Base-by-base conservation (phyloP, 108 stramenopile genomes). In the Pelagomonas calceolata region DNA sequence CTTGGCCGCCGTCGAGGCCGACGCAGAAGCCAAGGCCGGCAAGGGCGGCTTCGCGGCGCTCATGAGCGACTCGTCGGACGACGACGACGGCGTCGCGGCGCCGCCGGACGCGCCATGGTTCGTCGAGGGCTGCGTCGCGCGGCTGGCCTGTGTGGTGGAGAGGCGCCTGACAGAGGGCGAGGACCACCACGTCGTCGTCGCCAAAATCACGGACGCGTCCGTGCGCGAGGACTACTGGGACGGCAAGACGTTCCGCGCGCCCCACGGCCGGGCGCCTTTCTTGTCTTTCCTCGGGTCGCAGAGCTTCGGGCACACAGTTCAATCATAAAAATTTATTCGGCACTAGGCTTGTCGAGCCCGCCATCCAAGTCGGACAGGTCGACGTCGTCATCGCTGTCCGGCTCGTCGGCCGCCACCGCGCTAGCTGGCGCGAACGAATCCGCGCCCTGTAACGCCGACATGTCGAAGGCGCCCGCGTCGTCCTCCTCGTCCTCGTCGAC, bases 401-500 rank as follows among this genome's bases (percentile, higher is more conserved):
- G 51, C 51, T 60, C 51, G 21, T 60, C 51, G 51, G 3, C 51
- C 21, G 3, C 71, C 17, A 4, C 73, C 67, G 66, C 66, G 30
- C 12, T 1, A 0, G 35, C 73, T n/a, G n/a, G n/a, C n/a, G n/a
- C n/a, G 45, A 74, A 69, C 17, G 46, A 34, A 67, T 33, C 66
- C 14, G 32, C 65, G n/a, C 73, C 73, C 15, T 72, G 34, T 32
- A 74, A 33, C 1, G 43, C 68, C 16, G 30, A 31, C 65, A 69
- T 66, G 34, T 74, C 73, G 68, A 74, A 74, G 36, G 26, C 66
- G 30, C 68, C 67, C 14, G 64, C 64, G 30, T 32, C 71, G 30
- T 68, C 67, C 10, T 64, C 73, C 67, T 74, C 73, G 34, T 74
- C 73, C 34, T 74, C 73, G 34, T 74, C 73, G 32, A 74, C 73